phyloP scores from a whole-genome alignment of 306 rosid genomes.

The Hippophae gyantsensis region DNA sequence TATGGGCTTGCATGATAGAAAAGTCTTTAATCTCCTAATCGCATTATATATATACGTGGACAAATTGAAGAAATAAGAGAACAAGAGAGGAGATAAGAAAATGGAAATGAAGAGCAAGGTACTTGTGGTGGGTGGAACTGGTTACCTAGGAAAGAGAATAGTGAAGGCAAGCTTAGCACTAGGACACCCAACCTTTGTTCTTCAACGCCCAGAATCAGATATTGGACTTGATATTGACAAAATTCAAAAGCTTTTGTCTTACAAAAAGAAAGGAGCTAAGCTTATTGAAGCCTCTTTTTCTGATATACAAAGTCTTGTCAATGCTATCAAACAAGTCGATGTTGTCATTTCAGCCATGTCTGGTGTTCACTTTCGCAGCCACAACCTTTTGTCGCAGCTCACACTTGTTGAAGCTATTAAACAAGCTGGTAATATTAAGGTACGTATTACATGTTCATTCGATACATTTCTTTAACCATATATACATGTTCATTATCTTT shows the following conservation, averaged over 20 bases:
- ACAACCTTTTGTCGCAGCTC: slow-evolving; percentile 62
- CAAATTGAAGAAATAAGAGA: too few relatives aligned
- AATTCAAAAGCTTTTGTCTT: slow-evolving; percentile 46
- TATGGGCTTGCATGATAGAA: too few relatives aligned
- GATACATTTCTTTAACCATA: too few relatives aligned
- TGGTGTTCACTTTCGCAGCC: slow-evolving; percentile 64
- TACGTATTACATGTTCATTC: background rate
- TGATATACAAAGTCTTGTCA: slow-evolving; percentile 50
- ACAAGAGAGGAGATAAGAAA: too few relatives aligned
- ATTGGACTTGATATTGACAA: slow-evolving; percentile 62
- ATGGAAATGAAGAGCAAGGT: slow-evolving; percentile 59
- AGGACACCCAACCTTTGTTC: slow-evolving; percentile 61
- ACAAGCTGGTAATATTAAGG: slow-evolving; percentile 75
- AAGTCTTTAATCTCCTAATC: too few relatives aligned
- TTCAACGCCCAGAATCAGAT: slow-evolving; percentile 44
- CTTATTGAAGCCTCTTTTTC: slow-evolving; percentile 64
- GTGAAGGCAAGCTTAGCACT: slow-evolving; percentile 61
- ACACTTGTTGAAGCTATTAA: slow-evolving; percentile 74
- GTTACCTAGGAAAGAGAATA: slow-evolving; percentile 64
- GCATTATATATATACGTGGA: too few relatives aligned
- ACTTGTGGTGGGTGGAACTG: slow-evolving; percentile 75
- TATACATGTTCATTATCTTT: too few relatives aligned
- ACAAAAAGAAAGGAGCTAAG: slow-evolving; percentile 61
- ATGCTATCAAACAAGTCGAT: slow-evolving; percentile 59
- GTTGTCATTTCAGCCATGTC: slow-evolving; percentile 74